These are phyloP conservation scores for Penicillium sp. DNA, from an alignment of 2,329 filamentous ascomycete genomes.

Conservation along the genomic window DNA sequence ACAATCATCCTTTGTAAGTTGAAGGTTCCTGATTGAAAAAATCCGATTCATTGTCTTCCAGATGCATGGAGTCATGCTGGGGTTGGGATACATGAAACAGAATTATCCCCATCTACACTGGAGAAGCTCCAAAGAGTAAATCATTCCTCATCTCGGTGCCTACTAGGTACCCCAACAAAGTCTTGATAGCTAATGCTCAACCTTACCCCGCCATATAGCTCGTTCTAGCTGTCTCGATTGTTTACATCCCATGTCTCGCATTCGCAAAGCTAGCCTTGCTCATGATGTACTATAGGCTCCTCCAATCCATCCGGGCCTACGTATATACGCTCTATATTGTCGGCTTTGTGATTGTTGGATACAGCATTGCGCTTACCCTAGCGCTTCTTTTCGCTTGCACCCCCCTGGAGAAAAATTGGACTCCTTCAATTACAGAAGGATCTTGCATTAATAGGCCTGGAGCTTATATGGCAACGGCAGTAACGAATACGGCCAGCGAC, in stretches of 20 bases:
- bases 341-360: background rate
- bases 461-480: background rate
- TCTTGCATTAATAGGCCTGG: background rate
- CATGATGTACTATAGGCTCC: background rate
- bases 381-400: background rate
- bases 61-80: background rate
- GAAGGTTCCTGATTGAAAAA: background rate
- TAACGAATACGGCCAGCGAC: background rate
- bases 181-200: background rate
- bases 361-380: background rate
- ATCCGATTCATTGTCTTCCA: background rate
- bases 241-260: background rate
- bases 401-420: background rate
- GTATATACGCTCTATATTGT: background rate
- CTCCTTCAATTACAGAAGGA: background rate
- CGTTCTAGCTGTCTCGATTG: background rate
- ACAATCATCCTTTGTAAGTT: background rate
- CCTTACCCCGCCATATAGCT: background rate
- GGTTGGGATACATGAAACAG: background rate
- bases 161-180: background rate
- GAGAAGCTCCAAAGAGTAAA: background rate
- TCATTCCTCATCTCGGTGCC: background rate
- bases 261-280: background rate
- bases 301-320: background rate
- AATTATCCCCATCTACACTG: background rate